Base-by-base conservation (phyloP, 805 yeast genomes). In the Candida ovalis region DNA sequence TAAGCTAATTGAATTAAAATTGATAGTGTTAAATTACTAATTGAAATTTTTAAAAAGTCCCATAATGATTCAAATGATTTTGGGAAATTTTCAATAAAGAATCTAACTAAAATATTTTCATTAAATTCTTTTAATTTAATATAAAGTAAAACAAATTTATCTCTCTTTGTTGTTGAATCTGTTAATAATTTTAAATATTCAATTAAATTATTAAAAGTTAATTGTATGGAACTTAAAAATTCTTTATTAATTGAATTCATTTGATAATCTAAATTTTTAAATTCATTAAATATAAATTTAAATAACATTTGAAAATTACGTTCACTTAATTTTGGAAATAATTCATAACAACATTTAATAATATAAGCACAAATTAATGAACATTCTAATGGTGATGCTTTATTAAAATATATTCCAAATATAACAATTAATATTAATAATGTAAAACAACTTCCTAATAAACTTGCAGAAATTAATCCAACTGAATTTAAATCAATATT, bases 341-440 rank as follows among this genome's bases (percentile, higher is more conserved):
- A 82, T 62, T 91, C 95, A 66, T 94, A 94, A 52, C 91, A 81
- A 59, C 96, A 89, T 62, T 95, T 86, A 25, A 94, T 96, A 52
- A 92, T 84, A 67, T 94, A 94, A 8, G 95, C 92, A 62, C 90
- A 83, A 59, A 94, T 75, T 49, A 92, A 69, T 12, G 96, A 86
- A 28, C 90, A 79, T 67, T 94, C 99, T 44, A 91, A 77, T n/a
- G 92, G 83, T n/a, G 92, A 84, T 3, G 97, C 97, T 51, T 78
- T 80, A 6, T 85, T 84, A 2, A 92, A 81, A 19, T 86, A 77
- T 30, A 94, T 88, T 1, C 97, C 99, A 66, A 78, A 89, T 2
- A 88, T 64, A 0, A 96, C 89, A 33, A 94, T 65, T 18, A 88
- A 80, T 1, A 81, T 70, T 1, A 94, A 84, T 44, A 84, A 68